phyloP scores from a whole-genome alignment of 2,329 filamentous ascomycete species.

The Macrophomina phaseolina region DNA sequence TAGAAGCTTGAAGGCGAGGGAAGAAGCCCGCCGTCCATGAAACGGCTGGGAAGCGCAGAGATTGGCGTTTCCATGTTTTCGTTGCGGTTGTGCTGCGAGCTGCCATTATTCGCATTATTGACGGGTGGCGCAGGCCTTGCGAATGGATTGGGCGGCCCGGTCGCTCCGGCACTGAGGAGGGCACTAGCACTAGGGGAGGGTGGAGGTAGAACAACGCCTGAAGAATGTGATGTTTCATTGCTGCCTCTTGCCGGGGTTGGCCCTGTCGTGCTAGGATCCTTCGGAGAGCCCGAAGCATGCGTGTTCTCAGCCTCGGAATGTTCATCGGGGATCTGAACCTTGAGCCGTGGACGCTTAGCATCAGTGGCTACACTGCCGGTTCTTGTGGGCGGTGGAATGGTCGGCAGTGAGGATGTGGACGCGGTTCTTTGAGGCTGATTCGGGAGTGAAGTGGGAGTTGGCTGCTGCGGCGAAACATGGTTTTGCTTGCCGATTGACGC shows the following conservation, averaged over 20 bases:
- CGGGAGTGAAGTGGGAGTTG: conserved; percentile 41
- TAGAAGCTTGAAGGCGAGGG: conserved; percentile 94
- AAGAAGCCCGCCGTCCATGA: conserved; percentile 84
- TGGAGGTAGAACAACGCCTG: conserved; percentile 82
- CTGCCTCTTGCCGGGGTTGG: conserved; percentile 62
- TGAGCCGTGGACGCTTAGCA: conserved; percentile 79
- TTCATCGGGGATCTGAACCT: conserved; percentile 94
- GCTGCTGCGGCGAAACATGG: conserved; percentile 61
- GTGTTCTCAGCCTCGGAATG: conserved; percentile 78
- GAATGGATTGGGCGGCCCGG: conserved; percentile 93
- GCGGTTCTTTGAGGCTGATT: conserved; percentile 55
- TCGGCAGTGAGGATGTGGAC: conserved; percentile 68
- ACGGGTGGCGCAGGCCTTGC: conserved; percentile 81
- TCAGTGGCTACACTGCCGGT: conserved; percentile 75
- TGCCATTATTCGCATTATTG: conserved; percentile 49
- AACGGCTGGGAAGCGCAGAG: conserved; percentile 90
- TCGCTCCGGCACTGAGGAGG: conserved; percentile 86
- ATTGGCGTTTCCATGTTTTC: conserved; percentile 74
- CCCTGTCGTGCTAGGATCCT: conserved; percentile 64
- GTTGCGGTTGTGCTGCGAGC: conserved; percentile 45
- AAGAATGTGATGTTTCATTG: conserved; percentile 63
- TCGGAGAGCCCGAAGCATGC: conserved; percentile 72
- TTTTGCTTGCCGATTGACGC: conserved; percentile 59
- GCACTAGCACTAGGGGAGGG: conserved; percentile 89
- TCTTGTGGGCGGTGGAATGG: conserved; percentile 75